phyloP scores from a whole-genome alignment of 495 filamentous ascomycete genomes.

The Letharia columbiana region DNA sequence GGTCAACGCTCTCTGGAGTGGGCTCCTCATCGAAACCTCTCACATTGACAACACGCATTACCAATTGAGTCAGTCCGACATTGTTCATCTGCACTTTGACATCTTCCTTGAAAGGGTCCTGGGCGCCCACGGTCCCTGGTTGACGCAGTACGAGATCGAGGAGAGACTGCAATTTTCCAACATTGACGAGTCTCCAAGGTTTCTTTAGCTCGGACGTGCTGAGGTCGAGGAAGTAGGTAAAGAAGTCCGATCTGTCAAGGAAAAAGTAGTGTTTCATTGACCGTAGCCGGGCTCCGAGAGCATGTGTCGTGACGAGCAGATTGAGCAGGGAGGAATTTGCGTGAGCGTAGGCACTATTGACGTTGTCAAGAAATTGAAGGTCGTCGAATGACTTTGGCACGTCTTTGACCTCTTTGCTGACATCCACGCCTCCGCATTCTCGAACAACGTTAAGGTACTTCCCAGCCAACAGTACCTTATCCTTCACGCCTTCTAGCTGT shows the following conservation, averaged over 20 bases:
- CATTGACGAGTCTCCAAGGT: constrained; percentile 77
- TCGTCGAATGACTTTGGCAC: constrained; percentile 91
- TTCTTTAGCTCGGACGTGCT: constrained; percentile 80
- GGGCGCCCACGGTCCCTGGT: constrained; percentile 84
- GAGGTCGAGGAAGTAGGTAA: constrained; percentile 93
- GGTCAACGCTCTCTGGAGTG: constrained; percentile 46
- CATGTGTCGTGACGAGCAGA: constrained; percentile 85
- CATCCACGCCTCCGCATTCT: constrained; percentile 92
- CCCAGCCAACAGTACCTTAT: constrained; percentile 87
- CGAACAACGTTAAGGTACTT: constrained; percentile 98
- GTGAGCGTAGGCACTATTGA: constrained; percentile 88
- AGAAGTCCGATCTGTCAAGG: constrained; percentile 94
- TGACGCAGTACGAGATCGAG: constrained; percentile 91
- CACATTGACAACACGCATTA: constrained; percentile 93
- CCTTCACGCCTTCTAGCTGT: constrained; percentile 82
- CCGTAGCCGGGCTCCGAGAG: constrained; percentile 71
- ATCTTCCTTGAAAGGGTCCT: constrained; percentile 96
- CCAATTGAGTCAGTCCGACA: constrained; percentile 77
- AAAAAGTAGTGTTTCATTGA: constrained; percentile 99
- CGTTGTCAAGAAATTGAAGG: constrained; percentile 80
- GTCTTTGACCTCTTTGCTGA: constrained; percentile 80
- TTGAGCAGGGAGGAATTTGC: constrained; percentile 91
- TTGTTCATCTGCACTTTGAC: constrained; percentile 97
- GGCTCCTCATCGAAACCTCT: constrained; percentile 85
- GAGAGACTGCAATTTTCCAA: constrained; percentile 83